phyloP scores from a whole-genome alignment of 2,329 filamentous ascomycete genomes.

The Paramyrothecium sp. region DNA sequence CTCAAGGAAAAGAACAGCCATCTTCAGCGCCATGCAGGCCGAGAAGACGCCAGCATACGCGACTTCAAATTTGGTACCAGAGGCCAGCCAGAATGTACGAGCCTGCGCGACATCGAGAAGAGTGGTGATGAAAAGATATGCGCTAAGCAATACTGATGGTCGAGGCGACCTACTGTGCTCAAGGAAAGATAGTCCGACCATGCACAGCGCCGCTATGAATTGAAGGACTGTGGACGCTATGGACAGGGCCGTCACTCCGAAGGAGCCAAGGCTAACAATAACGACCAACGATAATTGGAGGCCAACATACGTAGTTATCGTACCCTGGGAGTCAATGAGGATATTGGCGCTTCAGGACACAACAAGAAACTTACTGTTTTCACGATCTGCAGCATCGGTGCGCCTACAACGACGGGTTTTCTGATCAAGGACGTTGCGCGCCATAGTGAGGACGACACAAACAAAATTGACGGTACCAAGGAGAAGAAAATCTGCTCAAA shows the following conservation, averaged over 20 bases:
- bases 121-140: constrained; percentile 36
- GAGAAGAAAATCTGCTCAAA: constrained; percentile 43
- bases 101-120: constrained; percentile 37
- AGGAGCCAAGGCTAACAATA: background rate
- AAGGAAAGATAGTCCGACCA: background rate
- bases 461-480: constrained; percentile 33
- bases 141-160: constrained; percentile 37
- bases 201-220: background rate
- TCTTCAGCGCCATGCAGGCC: constrained; percentile 26
- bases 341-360: background rate
- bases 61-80: background rate
- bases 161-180: constrained; percentile 30
- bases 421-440: background rate
- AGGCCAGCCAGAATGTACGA: constrained; percentile 32
- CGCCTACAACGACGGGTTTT: background rate
- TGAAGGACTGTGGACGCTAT: background rate
- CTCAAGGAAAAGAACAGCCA: constrained; percentile 32
- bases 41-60: constrained; percentile 22
- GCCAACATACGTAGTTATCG: background rate
- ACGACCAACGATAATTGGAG: background rate
- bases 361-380: background rate
- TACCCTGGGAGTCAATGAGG: background rate
- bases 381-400: background rate
- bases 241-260: background rate
- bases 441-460: constrained; percentile 7